phyloP scores from a whole-genome alignment of 108 stramenopile genomes.

The Aureococcus anophagefferens region DNA sequence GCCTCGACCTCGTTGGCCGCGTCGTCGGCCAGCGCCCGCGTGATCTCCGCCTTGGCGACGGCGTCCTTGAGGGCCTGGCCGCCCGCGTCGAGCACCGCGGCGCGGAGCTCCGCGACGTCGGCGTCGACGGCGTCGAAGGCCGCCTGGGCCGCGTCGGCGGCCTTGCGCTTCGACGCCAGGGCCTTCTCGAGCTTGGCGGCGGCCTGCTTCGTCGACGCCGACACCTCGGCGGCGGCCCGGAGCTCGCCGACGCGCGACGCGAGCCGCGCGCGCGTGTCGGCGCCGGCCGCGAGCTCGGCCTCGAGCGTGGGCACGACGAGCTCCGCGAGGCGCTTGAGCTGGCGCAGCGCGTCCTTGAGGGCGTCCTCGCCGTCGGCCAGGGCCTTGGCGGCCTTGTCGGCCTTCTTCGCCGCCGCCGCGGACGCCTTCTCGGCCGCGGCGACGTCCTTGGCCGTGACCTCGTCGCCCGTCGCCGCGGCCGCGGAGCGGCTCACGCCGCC shows the following conservation, averaged over 20 bases:
- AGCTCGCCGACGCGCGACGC: neutral
- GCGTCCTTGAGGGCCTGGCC: slow-evolving; percentile 66
- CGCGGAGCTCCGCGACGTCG: slow-evolving; percentile 67
- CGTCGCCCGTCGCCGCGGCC: slow-evolving; percentile 18
- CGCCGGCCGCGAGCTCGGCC: neutral
- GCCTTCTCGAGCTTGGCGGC: neutral
- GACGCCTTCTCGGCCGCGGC: slow-evolving; percentile 35
- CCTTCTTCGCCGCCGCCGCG: neutral
- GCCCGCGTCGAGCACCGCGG: slow-evolving; percentile 76
- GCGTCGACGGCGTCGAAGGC: slow-evolving; percentile 10
- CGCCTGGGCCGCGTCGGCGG: slow-evolving; percentile 4
- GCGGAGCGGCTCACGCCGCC: no score
- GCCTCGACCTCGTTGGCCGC: slow-evolving; percentile 47
- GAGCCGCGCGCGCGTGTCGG: neutral
- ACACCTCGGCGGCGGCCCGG: neutral
- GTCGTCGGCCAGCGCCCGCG: slow-evolving; percentile 55
- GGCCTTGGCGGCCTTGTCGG: slow-evolving; percentile 36
- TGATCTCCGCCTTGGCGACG: slow-evolving; percentile 53
- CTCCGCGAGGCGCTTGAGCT: neutral
- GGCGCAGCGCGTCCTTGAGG: neutral
- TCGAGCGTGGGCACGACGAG: neutral
- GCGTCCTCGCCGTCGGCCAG: slow-evolving; percentile 40
- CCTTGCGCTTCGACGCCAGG: slow-evolving; percentile 34
- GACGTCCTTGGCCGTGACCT: slow-evolving; percentile 37
- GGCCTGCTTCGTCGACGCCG: neutral